Evolutionary conservation across 352 stramenopile species (phyloP), one percentile per base, ranked within the genome.

Genomic region (Phytopythium mirpurense): DNA sequence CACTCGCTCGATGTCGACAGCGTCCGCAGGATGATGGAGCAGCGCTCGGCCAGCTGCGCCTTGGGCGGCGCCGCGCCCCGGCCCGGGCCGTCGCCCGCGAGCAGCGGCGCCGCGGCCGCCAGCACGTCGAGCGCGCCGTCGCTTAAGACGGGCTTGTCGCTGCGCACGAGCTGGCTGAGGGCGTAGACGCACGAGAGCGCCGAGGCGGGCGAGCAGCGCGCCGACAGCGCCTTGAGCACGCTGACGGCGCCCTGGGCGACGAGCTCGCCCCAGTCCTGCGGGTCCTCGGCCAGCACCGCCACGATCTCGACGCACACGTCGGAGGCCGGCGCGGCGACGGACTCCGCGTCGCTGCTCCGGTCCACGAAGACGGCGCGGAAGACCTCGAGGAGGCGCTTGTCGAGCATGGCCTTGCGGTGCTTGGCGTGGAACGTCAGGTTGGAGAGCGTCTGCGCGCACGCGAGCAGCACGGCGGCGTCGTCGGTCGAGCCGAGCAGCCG

Each of bases 361-460:
- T 51, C 26, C 26, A 50, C 61, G 46, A 81, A 80, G 1, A 72
- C 59, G 24, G 66, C 52, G 16, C 78, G 65, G 15, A 90, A 54
- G 7, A 72, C 62, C 43, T 67, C 62, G 23, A 91, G 41, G 5
- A 91, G 48, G 5, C 73, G 59, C 51, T 86, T 78, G 10, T 86
- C 74, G 18, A 91, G 55, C 27, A 93, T 59, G 11, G 60, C 49
- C 24, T 71, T 70, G n/a, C 81, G 77, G 45, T 82, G 72, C 31
- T 74, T 76, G 21, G 67, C 18, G 55, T 91, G 77, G 56, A 74
- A 72, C 15, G 80, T 75, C 50, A 93, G 63, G 59, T 93, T 93
- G 60, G 68, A 81, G 9, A 93, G 62, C 1, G 73, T 73, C 54
- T 89, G 74, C 9, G 72, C 74, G 54, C 80, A 90, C 3, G 75